phyloP scores from a whole-genome alignment of 2,329 filamentous ascomycete genomes.

The Fusarium sp. region DNA sequence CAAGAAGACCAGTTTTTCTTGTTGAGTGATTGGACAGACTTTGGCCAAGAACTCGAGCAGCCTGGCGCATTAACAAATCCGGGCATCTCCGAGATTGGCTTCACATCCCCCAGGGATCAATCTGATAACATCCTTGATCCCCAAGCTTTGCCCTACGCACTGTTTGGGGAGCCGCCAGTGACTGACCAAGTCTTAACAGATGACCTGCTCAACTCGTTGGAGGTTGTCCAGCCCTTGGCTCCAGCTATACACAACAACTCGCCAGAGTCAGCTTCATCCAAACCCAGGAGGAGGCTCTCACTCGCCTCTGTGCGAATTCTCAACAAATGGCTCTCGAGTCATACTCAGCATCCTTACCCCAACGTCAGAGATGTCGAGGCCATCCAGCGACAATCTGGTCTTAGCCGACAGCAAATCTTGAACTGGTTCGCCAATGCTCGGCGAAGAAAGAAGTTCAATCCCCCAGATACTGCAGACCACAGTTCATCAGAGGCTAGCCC shows the following conservation, averaged over 20 bases:
- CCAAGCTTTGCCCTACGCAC: not conserved
- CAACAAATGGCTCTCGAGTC: slow-evolving; percentile 75
- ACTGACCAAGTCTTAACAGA: accelerated
- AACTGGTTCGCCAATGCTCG: slow-evolving; percentile 93
- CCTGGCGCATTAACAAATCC: not conserved
- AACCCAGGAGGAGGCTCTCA: slow-evolving; percentile 37
- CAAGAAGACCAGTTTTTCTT: accelerated
- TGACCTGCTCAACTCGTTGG: accelerated
- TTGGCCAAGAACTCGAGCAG: accelerated
- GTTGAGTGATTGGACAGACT: accelerated
- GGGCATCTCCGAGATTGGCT: not conserved
- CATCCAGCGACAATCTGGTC: slow-evolving; percentile 78
- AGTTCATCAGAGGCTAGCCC: not conserved
- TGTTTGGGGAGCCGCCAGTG: not conserved
- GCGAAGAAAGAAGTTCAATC: slow-evolving; percentile 73
- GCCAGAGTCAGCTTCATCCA: not conserved
- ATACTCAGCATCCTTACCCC: slow-evolving; percentile 84
- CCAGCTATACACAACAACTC: not conserved
- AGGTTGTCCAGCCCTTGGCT: accelerated
- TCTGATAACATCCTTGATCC: not conserved
- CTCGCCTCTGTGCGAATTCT: slow-evolving; percentile 30
- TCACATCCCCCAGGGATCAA: not conserved
- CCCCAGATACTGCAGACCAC: not conserved
- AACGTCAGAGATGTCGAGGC: slow-evolving; percentile 84
- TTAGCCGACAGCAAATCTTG: slow-evolving; percentile 82